Conservation (phyloP, 2,329 filamentous ascomycete genomes). For the Xylogone sp. region DNA sequence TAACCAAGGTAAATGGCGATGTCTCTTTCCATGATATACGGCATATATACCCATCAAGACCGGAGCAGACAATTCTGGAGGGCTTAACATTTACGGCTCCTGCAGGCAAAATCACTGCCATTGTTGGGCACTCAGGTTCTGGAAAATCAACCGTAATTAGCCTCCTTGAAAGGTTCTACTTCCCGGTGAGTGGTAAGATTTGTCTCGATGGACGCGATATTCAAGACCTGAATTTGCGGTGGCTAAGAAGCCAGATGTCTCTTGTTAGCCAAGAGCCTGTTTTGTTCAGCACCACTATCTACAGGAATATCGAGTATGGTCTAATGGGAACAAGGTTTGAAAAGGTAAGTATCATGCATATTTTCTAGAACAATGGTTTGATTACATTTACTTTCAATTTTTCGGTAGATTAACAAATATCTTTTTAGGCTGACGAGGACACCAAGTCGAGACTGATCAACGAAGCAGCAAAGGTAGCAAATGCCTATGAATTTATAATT, state of each 20-base stretch:
- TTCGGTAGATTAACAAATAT: too few species aligned
- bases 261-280: constrained; percentile 38
- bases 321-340: constrained; percentile 6
- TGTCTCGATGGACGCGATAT: constrained; percentile 33
- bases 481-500: constrained; percentile 85
- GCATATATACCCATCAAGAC: constrained; percentile 23
- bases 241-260: constrained; percentile 17
- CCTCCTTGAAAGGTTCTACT: constrained; percentile 37
- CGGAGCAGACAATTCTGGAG: constrained; percentile 24
- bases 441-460: constrained; percentile 66
- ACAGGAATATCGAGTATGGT: constrained; percentile 8
- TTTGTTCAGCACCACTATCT: constrained; percentile 45
- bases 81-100: constrained; percentile 34
- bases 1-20: constrained; percentile 66
- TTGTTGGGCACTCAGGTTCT: constrained; percentile 32
- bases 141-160: constrained; percentile 35
- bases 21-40: constrained; percentile 64
- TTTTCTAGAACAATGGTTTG: too few species aligned
- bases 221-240: constrained; percentile 28
- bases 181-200: constrained; percentile 34
- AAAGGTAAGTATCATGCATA: background rate
- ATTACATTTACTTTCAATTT: too few species aligned
- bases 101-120: constrained; percentile 35
- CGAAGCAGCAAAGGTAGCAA: constrained; percentile 79
- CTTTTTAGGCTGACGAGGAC: constrained; percentile 44